Base-by-base conservation (phyloP, 805 yeast species). In the Pichia gijzeniarum region DNA sequence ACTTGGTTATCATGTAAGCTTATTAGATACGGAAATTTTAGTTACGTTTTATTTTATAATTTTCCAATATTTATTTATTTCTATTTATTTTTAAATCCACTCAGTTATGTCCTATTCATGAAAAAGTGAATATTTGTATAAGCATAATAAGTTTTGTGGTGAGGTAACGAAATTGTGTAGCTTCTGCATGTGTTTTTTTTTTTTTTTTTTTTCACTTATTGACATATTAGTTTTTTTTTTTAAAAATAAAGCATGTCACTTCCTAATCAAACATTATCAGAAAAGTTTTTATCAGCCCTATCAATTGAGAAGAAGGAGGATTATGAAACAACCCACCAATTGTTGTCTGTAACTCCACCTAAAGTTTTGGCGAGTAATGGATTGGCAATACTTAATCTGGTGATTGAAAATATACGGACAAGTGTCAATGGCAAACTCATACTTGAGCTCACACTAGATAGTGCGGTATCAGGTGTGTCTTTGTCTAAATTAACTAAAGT, bases 1-100 rank as follows among this genome's bases (percentile, higher is more conserved):
- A 85, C 68, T 80, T 91, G 72, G 88, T 91, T 62, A 88, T 89
- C 68, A 93, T 91, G 97, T 77, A 71, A 67, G 53, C 17, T 31
- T 1, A 37, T 31, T 28, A 20, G 37, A 33, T 31, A 37, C 28
- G 41, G 41, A 38, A 35, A 18, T 40, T 51, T 30, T 14, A 27
- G 34, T 39, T 39, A 41, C 39, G 22, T 38, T 34, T 25, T 25
- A 25, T 25, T 25, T 25, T 37, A 37, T 38, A 27, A 28, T 49
- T 36, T 38, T 43, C 44, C 31, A 48, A 44, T 48, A 49, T 48
- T 48, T 52, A 41, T 46, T 50, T 44, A 38, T 43, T 34, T 21
- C 42, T 45, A 44, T 40, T 38, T 43, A 30, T 43, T 43, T 36
- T 33, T 40, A 32, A 40, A 44, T 22, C 14, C 33, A 30, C n/a